Percentiles rank a stretch among this genome's conserved stretches.
Conservation (phyloP, 208 protist genomes). For the Crithidia expoeki region DNA sequence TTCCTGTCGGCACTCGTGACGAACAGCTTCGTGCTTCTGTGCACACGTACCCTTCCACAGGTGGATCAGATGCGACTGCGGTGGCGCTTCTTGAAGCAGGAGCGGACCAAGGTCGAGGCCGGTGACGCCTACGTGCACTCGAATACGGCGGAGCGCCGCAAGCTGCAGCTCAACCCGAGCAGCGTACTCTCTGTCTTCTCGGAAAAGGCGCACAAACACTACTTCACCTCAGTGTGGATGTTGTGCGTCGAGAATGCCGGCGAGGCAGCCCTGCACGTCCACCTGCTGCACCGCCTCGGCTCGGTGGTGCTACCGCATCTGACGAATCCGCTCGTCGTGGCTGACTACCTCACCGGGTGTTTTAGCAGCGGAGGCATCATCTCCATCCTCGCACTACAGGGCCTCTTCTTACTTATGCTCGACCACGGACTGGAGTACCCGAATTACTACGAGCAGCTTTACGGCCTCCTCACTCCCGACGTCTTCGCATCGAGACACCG, state of each 20-base stretch:
- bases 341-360: constrained; percentile 86
- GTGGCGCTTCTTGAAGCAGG: constrained; percentile 68
- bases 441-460: constrained; percentile 91
- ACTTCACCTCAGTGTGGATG: constrained; percentile 85
- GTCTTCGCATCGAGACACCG: constrained; percentile 85
- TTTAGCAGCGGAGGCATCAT: constrained; percentile 88
- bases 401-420: constrained; percentile 89
- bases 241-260: constrained; percentile 60
- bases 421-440: constrained; percentile 92
- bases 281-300: constrained; percentile 82
- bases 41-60: constrained; percentile 52
- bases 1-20: constrained; percentile 42
- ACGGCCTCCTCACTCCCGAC: constrained; percentile 84
- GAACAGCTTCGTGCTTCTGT: constrained; percentile 81
- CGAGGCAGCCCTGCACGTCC: constrained; percentile 66
- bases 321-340: constrained; percentile 84
- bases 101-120: constrained; percentile 58
- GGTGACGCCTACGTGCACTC: constrained; percentile 68
- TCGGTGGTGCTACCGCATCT: constrained; percentile 75
- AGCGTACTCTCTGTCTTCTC: constrained; percentile 84
- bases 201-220: constrained; percentile 80
- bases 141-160: constrained; percentile 74
- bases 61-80: constrained; percentile 57
- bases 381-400: constrained; percentile 85
- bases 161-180: constrained; percentile 47